These are phyloP conservation scores for Epichloe bromicola DNA, from an alignment of 2,329 filamentous ascomycete species.

Conservation along the genomic window DNA sequence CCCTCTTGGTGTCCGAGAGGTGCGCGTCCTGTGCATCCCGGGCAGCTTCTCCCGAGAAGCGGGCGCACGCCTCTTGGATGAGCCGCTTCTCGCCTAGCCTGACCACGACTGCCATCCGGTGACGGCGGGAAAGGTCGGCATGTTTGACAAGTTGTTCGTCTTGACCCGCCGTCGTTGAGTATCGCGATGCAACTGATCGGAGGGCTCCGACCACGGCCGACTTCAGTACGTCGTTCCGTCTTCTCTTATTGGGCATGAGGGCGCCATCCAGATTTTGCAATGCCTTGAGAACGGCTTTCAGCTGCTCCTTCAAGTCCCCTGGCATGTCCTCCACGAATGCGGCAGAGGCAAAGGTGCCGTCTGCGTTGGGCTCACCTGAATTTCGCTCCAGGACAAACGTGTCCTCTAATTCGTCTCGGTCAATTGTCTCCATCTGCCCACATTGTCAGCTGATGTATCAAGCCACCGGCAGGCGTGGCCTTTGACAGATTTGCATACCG, in stretches of 20 bases:
- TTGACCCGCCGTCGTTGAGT: constrained; percentile 27
- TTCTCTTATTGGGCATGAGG: constrained; percentile 34
- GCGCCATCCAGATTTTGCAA: constrained; percentile 30
- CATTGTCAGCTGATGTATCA: constrained; percentile 11
- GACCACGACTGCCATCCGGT: constrained; percentile 51
- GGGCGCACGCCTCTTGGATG: constrained; percentile 37
- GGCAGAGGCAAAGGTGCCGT: constrained; percentile 29
- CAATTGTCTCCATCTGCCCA: constrained; percentile 30
- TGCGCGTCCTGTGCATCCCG: constrained; percentile 9
- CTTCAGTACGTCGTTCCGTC: constrained; percentile 32
- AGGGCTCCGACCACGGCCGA: constrained; percentile 27
- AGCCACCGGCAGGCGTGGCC: neutral
- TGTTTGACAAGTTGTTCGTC: constrained; percentile 25
- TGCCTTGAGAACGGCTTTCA: constrained; percentile 36
- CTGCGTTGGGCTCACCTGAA: constrained; percentile 35
- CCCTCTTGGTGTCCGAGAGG: constrained; percentile 17
- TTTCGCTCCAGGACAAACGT: constrained; percentile 55
- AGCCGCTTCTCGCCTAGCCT: constrained; percentile 62
- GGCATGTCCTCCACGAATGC: constrained; percentile 30
- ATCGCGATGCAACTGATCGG: constrained; percentile 25
- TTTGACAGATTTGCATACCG: constrained; percentile 22
- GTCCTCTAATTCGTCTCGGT: constrained; percentile 60
- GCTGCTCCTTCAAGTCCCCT: constrained; percentile 37
- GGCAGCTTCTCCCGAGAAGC: constrained; percentile 16
- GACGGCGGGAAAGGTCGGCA: constrained; percentile 20